Conservation (phyloP, 768 basidiomycete genomes). For the Leccinellum luteum region DNA sequence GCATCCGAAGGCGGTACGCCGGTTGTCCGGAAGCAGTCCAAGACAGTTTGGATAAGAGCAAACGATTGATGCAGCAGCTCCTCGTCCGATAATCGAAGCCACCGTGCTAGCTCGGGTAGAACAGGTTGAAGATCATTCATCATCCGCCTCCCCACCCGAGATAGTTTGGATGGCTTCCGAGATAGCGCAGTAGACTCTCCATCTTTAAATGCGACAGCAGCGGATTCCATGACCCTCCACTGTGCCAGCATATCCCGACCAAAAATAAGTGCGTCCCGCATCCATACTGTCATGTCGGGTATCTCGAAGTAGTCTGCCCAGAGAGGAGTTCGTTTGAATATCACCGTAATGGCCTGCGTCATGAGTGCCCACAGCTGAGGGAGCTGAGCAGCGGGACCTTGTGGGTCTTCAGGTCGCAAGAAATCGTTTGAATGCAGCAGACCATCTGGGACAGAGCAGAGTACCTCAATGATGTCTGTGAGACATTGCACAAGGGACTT, state of each 20-base stretch:
- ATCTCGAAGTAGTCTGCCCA: conserved; percentile 84
- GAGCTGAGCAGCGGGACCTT: conserved; percentile 51
- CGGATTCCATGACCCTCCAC: conserved; percentile 74
- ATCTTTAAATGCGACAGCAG: conserved; percentile 31
- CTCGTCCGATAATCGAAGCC: conserved; percentile 91
- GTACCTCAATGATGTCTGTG: conserved; percentile 86
- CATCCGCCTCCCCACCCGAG: conserved; percentile 69
- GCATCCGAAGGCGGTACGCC: conserved; percentile 51
- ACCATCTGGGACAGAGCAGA: conserved; percentile 73
- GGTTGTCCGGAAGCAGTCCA: conserved; percentile 72
- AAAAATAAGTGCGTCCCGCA: conserved; percentile 96
- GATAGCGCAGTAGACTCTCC: conserved; percentile 18
- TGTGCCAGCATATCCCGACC: conserved; percentile 83
- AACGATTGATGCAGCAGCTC: conserved; percentile 91
- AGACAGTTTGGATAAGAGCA: conserved; percentile 72
- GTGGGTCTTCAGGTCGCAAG: conserved; percentile 41
- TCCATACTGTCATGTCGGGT: conserved; percentile 91
- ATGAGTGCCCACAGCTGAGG: conserved; percentile 80
- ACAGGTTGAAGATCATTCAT: conserved; percentile 74
- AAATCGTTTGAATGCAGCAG: conserved; percentile 59
- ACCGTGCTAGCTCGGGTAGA: conserved; percentile 73
- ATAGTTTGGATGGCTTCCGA: conserved; percentile 45
- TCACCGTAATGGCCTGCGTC: conserved; percentile 73
- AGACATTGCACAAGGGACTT: conserved; percentile 89
- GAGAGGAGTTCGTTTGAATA: conserved; percentile 78